phyloP scores from a whole-genome alignment of 2,329 filamentous ascomycete genomes.

The Ceratocystis destructans region DNA sequence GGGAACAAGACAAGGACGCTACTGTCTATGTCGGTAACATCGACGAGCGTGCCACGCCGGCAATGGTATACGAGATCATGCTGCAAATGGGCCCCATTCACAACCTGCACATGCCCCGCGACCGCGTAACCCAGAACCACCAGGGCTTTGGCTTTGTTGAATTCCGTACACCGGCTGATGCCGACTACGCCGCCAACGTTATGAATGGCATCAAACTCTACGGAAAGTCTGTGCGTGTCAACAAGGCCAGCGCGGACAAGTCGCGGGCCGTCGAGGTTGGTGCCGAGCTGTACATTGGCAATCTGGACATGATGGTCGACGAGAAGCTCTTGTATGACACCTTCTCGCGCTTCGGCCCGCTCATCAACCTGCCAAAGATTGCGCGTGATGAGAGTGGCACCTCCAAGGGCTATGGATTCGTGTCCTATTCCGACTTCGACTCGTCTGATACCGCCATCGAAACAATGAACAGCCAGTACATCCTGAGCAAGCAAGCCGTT shows the following conservation, averaged over 20 bases:
- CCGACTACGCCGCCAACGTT: conserved; percentile 89
- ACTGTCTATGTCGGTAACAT: conserved; percentile 98
- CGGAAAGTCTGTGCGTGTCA: conserved; percentile 90
- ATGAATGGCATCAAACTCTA: conserved; percentile 93
- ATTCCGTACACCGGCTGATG: conserved; percentile 88
- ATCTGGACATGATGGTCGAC: conserved; percentile 85
- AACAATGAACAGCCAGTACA: conserved; percentile 90
- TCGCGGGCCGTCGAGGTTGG: conserved; percentile 68
- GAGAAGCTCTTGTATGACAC: conserved; percentile 92
- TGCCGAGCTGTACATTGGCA: conserved; percentile 92
- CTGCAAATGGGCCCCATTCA: conserved; percentile 93
- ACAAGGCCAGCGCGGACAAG: conserved; percentile 83
- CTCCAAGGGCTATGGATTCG: conserved; percentile 92
- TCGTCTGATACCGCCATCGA: conserved; percentile 80
- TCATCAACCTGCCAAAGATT: conserved; percentile 77
- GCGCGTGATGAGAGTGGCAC: conserved; percentile 78
- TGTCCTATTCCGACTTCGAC: conserved; percentile 86
- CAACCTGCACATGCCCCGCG: conserved; percentile 96
- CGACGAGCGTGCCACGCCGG: conserved; percentile 85
- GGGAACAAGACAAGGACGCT: conserved; percentile 96
- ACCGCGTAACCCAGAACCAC: conserved; percentile 90
- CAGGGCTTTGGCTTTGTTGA: conserved; percentile 99
- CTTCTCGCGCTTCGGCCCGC: conserved; percentile 78
- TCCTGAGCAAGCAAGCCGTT: conserved; percentile 91
- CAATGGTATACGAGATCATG: conserved; percentile 94